Percentiles rank a stretch among this genome's conserved stretches.
Evolutionary conservation across 495 filamentous ascomycete genomes (phyloP).

Genomic region (Aspergillus nidulans): DNA sequence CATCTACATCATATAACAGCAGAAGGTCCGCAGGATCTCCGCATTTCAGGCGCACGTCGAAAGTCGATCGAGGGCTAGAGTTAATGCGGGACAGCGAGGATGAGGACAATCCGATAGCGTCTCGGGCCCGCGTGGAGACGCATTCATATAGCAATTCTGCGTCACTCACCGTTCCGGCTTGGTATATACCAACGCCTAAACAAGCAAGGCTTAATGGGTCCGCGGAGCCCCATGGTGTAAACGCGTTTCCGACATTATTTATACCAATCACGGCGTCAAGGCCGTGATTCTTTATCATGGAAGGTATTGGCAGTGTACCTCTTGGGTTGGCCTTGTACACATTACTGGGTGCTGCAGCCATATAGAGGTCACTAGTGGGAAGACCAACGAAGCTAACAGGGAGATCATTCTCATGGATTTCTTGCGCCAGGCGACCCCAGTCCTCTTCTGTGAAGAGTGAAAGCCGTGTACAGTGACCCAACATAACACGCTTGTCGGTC

Average conservation of each 20-base stretch:
- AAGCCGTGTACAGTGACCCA: constrained; percentile 69
- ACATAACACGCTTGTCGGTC: constrained; percentile 47
- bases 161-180: constrained; percentile 57
- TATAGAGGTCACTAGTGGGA: constrained; percentile 70
- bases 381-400: constrained; percentile 67
- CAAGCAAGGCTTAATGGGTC: constrained; percentile 64
- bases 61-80: neutral
- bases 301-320: constrained; percentile 59
- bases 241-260: constrained; percentile 78
- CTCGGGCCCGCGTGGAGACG: constrained; percentile 53
- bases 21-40: constrained; percentile 23
- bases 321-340: constrained; percentile 28
- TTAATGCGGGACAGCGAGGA: neutral
- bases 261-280: constrained; percentile 60
- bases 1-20: constrained; percentile 27
- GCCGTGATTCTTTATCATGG: constrained; percentile 57
- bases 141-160: constrained; percentile 59
- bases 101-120: constrained; percentile 28
- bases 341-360: constrained; percentile 54
- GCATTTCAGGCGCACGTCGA: constrained; percentile 6
- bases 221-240: constrained; percentile 69
- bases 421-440: constrained; percentile 42
- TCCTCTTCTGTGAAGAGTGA: constrained; percentile 51
- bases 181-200: constrained; percentile 63
- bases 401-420: constrained; percentile 42